Base-by-base conservation (phyloP, 805 yeast species). In the Myxozyma vanderwaltii region DNA sequence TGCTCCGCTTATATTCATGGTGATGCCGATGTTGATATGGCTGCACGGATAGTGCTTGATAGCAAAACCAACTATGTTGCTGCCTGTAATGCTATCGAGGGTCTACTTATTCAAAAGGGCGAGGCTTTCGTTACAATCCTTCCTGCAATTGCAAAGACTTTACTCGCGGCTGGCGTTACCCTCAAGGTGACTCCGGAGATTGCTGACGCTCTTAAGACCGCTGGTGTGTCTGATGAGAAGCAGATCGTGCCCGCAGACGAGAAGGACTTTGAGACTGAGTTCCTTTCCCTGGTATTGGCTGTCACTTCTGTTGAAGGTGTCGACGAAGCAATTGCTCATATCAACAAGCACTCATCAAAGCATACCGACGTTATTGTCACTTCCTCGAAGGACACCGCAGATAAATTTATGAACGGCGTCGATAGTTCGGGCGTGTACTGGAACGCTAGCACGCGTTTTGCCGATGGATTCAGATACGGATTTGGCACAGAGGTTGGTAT, bases 401-500 rank as follows among this genome's bases (percentile, higher is more conserved):
- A 89, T 31, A 74, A 73, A 57, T 94, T 94, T 75, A 74, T 92
- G 70, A 84, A 84, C 70, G 94, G 91, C 23, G 82, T 94, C 47
- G 99, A 94, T 73, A 89, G 97, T 1, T 87, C 98, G 1, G 97
- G 97, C 58, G 96, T 94, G 12, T 94, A 90, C 77, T 92, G 98
- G 98, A 94, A 94, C 71, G 92, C 96, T 51, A 88, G 96, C 21
- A 90, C 98, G 7, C 80, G 99, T 71, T 94, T 94, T 76, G 98
- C 99, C 5, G 99, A 94, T 74, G 99, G 99, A 2, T 94, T 89
- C 80, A 82, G 99, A 72, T 94, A 92, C 71, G 99, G 99, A 0
- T 94, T 95, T 72, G 99, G 99, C 54, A 87, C 99, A 4, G 99
- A 94, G 74, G 99, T 94, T 17, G 99, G 99, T 36, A 92, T 94